These are phyloP conservation scores for Russula olivacea DNA, from an alignment of 768 basidiomycete genomes.

Conservation along the genomic window DNA sequence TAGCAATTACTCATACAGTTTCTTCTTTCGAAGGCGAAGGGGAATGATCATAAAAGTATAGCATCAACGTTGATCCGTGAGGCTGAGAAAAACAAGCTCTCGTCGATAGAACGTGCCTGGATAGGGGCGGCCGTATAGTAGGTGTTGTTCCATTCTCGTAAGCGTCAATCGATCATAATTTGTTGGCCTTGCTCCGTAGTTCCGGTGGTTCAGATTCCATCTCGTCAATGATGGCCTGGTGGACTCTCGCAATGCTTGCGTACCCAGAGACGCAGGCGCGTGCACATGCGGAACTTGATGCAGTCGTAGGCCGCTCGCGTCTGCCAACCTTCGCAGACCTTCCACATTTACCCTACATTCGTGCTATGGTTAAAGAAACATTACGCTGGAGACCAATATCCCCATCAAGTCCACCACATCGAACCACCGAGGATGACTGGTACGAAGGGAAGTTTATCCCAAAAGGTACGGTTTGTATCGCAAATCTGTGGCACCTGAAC, in stretches of 20 bases:
- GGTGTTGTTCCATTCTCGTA: neutral
- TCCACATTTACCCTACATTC: conserved; percentile 6
- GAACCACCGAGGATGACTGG: conserved; percentile 8
- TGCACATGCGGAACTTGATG: conserved; percentile 11
- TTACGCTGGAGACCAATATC: neutral
- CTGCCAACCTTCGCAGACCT: conserved; percentile 2
- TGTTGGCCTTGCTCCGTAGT: neutral
- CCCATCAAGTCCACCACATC: neutral
- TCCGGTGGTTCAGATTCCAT: conserved; percentile 1
- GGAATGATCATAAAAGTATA: neutral
- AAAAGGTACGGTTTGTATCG: conserved; percentile 33
- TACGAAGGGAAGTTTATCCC: conserved; percentile 16
- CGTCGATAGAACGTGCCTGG: neutral
- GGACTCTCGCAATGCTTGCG: conserved; percentile 1
- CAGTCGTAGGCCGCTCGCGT: neutral
- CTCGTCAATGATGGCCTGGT: neutral
- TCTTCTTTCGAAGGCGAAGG: neutral
- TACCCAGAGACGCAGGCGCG: conserved; percentile 9
- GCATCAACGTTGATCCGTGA: neutral
- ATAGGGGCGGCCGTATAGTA: neutral
- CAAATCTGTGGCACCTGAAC: conserved; percentile 30
- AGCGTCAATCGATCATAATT: neutral
- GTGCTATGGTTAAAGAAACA: conserved; percentile 1
- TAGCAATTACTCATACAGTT: neutral
- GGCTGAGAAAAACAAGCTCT: neutral